A percentile compares a stretch with the other conserved stretches of the same genome.
These are phyloP conservation scores for Ophiognomonia clavigignenti-juglandacearum DNA, from an alignment of 2,329 filamentous ascomycete species.

Conservation along the genomic window DNA sequence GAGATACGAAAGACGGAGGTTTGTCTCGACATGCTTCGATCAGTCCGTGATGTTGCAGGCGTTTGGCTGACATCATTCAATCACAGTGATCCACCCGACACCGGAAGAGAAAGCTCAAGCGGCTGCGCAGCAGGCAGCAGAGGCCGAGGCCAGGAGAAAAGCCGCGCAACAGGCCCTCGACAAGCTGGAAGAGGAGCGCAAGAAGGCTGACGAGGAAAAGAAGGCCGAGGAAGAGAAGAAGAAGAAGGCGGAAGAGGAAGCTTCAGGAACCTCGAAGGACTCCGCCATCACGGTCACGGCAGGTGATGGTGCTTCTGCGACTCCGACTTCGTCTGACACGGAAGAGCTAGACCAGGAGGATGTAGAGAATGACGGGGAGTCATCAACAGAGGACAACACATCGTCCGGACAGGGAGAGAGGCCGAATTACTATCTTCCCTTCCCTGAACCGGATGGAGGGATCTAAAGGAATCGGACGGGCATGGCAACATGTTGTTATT, in stretches of 20 bases:
- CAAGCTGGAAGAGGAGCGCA: constrained; percentile 7
- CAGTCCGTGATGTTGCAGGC: not conserved
- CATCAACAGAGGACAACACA: not conserved
- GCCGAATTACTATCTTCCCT: not conserved
- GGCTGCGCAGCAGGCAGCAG: not conserved
- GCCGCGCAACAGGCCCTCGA: not conserved
- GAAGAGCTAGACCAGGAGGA: not conserved
- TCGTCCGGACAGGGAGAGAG: not conserved
- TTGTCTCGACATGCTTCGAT: not conserved
- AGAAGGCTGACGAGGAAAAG: constrained; percentile 3
- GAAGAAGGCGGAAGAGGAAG: constrained; percentile 10
- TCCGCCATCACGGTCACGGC: not conserved
- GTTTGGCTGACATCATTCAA: not conserved
- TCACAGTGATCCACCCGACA: constrained; percentile 12
- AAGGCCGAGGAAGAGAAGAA: not conserved
- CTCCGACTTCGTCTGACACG: not conserved
- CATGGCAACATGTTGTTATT: not conserved
- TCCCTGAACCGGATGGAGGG: not conserved
- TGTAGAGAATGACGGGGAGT: not conserved
- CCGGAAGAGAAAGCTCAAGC: constrained; percentile 2
- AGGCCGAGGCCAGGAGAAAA: constrained; percentile 8
- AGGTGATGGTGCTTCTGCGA: not conserved
- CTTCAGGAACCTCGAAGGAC: not conserved
- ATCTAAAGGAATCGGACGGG: not conserved
- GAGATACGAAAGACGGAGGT: constrained; percentile 13